Base-by-base conservation (phyloP, 108 stramenopile genomes). In the Tribonema minus region DNA sequence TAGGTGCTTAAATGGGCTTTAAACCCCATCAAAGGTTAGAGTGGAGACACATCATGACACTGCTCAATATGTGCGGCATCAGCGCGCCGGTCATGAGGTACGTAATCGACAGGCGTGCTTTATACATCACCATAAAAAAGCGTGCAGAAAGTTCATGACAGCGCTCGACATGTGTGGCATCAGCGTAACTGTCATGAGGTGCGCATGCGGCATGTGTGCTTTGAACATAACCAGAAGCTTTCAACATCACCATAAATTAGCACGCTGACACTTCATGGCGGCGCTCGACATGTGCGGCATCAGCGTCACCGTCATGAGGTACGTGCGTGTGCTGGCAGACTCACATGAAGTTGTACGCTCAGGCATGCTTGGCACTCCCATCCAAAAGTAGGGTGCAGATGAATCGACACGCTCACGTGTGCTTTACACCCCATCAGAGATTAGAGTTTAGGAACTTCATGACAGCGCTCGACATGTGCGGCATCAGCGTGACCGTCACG, bases 381-480 rank as follows among this genome's bases (percentile, higher is more conserved):
- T n/a, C n/a, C n/a, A n/a, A n/a, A n/a, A n/a, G n/a, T n/a, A n/a
- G n/a, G n/a, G n/a, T n/a, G n/a, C n/a, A n/a, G n/a, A n/a, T n/a
- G n/a, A n/a, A n/a, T n/a, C n/a, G n/a, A n/a, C n/a, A n/a, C n/a
- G n/a, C n/a, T n/a, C n/a, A n/a, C n/a, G n/a, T n/a, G n/a, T n/a
- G n/a, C n/a, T n/a, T n/a, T n/a, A n/a, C n/a, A n/a, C n/a, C n/a
- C n/a, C n/a, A n/a, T n/a, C n/a, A n/a, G n/a, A n/a, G n/a, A n/a
- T n/a, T n/a, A n/a, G n/a, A n/a, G n/a, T n/a, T 91, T 23, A 95
- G 96, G 25, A 72, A 80, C 33, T 92, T 88, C 88, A 99, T 99
- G 98, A 97, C 96, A 6, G 87, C 92, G 27, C 93, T 99, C 69
- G 91, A 97, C 81, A 97, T 96, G 95, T 90, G 90, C 34, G 98